Evolutionary conservation across 2,329 filamentous ascomycete genomes (phyloP), one percentile per base, ranked within the genome.

Genomic region (Penicillium sp.): DNA sequence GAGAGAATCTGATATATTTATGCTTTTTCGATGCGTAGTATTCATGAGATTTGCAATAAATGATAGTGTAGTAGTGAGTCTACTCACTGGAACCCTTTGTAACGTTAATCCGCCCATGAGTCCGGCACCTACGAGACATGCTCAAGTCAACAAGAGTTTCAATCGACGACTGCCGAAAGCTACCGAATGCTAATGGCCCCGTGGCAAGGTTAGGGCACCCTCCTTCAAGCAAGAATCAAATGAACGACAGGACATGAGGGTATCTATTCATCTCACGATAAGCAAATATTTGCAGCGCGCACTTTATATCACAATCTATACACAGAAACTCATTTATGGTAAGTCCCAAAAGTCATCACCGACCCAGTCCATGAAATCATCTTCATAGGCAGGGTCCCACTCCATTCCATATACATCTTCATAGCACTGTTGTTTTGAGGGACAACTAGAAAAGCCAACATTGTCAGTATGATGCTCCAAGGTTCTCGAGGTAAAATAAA

Each of bases 351-450:
- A 63, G 6, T 50, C 48, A 37, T 58, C 43, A 14, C 14, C n/a
- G 10, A 39, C 12, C 49, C 49, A 52, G 34, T 41, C 42, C 42
- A 48, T 34, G 14, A 22, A 4, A 6, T 50, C 35, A 20, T 57
- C 56, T 17, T 60, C 35, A 14, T 41, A 57, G 31, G 39, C 38
- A 3, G 54, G 49, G 15, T 57, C 49, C 45, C 60, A 66, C 17
- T 67, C 64, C 34, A 66, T 61, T 8, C 59, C 66, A 61, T 71
- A 73, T 12, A 72, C 66, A 63, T 73, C 63, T 20, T 52, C 54
- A 37, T 69, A 71, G 38, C 71, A 73, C 41, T 69, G 64, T 5
- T 47, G 51, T 43, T 68, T 69, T 28, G 61, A 50, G 7, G 70
- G 71, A 56, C 71, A 73, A 62, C 71, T 73, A 20, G 5, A 59